phyloP scores from a whole-genome alignment of 495 filamentous ascomycete genomes.

The Penicillium crystallinum region DNA sequence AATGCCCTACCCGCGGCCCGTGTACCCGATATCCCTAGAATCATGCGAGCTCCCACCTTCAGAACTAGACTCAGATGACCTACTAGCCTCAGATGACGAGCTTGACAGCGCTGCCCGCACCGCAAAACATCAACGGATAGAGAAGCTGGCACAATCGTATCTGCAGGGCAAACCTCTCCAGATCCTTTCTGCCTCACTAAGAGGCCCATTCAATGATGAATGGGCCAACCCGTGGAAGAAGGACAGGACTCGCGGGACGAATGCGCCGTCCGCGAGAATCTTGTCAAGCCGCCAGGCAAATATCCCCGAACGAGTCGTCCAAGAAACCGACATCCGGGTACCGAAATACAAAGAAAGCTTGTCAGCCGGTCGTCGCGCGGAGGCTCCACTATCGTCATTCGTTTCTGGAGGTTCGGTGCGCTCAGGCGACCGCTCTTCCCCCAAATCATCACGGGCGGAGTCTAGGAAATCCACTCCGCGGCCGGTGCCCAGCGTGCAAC shows the following conservation, averaged over 20 bases:
- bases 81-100: conserved; percentile 56
- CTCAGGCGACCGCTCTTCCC: not conserved
- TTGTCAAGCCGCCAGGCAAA: not conserved
- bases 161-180: conserved; percentile 52
- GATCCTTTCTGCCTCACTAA: conserved; percentile 57
- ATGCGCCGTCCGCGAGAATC: not conserved
- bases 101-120: conserved; percentile 41
- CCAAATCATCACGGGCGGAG: conserved; percentile 1
- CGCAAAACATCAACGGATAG: conserved; percentile 52
- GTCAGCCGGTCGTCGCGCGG: not conserved
- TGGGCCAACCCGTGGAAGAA: conserved; percentile 65
- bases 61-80: conserved; percentile 36
- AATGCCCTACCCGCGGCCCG: conserved; percentile 37
- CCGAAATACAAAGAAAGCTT: conserved; percentile 6
- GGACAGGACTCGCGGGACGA: conserved; percentile 10
- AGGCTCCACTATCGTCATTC: not conserved
- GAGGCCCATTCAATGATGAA: conserved; percentile 56
- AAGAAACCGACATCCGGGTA: conserved; percentile 14
- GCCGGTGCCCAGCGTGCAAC: not conserved
- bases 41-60: conserved; percentile 41
- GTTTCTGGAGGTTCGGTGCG: not conserved
- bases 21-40: conserved; percentile 39
- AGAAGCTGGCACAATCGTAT: conserved; percentile 54
- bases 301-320: conserved; percentile 8
- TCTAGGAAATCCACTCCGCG: not conserved